phyloP scores from a whole-genome alignment of 805 yeast genomes.

The Kodamaea kakaduensis region DNA sequence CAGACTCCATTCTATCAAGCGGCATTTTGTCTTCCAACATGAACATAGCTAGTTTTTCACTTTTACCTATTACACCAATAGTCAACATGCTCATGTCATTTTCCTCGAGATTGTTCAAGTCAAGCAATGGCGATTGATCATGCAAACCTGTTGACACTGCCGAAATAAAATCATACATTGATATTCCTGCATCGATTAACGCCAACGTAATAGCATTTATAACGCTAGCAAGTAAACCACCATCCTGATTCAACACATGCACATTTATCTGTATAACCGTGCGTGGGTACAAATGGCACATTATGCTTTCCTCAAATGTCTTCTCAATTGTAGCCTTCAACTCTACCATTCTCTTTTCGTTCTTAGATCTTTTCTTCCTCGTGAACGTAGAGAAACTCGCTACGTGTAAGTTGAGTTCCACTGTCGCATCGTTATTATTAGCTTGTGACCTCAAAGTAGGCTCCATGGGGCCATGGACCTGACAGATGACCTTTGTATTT shows the following conservation, averaged over 20 bases:
- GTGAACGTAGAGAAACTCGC: slow-evolving; percentile 81
- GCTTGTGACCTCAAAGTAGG: slow-evolving; percentile 56
- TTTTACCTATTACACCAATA: slow-evolving; percentile 77
- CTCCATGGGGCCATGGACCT: slow-evolving; percentile 88
- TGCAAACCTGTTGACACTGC: slow-evolving; percentile 76
- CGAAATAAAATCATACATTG: slow-evolving; percentile 86
- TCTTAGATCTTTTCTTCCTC: slow-evolving; percentile 62
- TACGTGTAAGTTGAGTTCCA: slow-evolving; percentile 62
- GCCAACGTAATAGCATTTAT: slow-evolving; percentile 87
- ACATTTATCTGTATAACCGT: slow-evolving; percentile 73
- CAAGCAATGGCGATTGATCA: slow-evolving; percentile 74
- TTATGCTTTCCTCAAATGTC: slow-evolving; percentile 70
- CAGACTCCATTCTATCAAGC: slow-evolving; percentile 69
- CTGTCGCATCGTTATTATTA: slow-evolving; percentile 48
- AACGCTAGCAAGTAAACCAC: slow-evolving; percentile 76
- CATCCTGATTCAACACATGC: slow-evolving; percentile 84
- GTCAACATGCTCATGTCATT: slow-evolving; percentile 77
- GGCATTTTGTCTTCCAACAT: slow-evolving; percentile 83
- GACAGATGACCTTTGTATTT: slow-evolving; percentile 79
- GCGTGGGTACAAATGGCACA: slow-evolving; percentile 73
- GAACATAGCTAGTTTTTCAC: slow-evolving; percentile 73
- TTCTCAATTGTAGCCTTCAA: slow-evolving; percentile 61
- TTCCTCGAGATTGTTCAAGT: slow-evolving; percentile 79
- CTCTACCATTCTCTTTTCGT: slow-evolving; percentile 69
- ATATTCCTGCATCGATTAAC: slow-evolving; percentile 89